Percentiles rank a stretch among this genome's conserved stretches.
These are phyloP conservation scores for Proliferodiscus dingleyae DNA, from an alignment of 2,329 filamentous ascomycete species.

Conservation along the genomic window DNA sequence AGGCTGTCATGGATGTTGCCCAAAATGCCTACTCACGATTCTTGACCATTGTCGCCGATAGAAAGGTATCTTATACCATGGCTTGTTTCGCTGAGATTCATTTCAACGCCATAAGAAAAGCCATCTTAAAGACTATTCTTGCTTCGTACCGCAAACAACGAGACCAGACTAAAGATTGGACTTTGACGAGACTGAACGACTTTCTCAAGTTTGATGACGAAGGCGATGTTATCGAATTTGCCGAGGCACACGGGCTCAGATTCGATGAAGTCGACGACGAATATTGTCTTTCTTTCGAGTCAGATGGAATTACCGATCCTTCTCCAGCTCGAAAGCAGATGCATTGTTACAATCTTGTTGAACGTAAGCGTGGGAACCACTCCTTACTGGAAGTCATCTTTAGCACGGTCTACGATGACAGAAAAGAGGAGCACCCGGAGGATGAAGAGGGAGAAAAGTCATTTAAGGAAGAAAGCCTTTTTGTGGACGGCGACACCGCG, in stretches of 20 bases:
- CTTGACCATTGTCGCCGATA: conserved; percentile 55
- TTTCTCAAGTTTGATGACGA: conserved; percentile 64
- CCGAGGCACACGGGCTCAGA: conserved; percentile 50
- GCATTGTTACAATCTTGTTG: conserved; percentile 53
- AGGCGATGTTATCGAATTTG: conserved; percentile 61
- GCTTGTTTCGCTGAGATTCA: conserved; percentile 66
- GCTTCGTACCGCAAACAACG: conserved; percentile 52
- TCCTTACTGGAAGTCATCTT: conserved; percentile 53
- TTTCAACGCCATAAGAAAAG: conserved; percentile 56
- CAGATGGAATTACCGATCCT: conserved; percentile 29
- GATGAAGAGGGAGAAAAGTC: conserved; percentile 24
- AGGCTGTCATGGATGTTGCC: conserved; percentile 35
- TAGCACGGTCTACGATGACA: conserved; percentile 46
- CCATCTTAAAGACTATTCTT: conserved; percentile 51
- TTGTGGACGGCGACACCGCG: conserved; percentile 19
- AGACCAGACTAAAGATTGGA: conserved; percentile 56
- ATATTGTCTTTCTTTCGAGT: conserved; percentile 30
- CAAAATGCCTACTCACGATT: conserved; percentile 48
- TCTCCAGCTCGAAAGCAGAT: conserved; percentile 49
- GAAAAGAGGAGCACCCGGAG: conserved; percentile 3
- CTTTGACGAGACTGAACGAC: conserved; percentile 48
- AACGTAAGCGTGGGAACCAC: conserved; percentile 51
- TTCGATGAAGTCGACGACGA: conserved; percentile 41
- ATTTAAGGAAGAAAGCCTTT: conserved; percentile 21
- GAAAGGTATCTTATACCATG: conserved; percentile 61